Evolutionary conservation across 192 early-diverging fungal species (phyloP).

Genomic region (Coemansia sp.): DNA sequence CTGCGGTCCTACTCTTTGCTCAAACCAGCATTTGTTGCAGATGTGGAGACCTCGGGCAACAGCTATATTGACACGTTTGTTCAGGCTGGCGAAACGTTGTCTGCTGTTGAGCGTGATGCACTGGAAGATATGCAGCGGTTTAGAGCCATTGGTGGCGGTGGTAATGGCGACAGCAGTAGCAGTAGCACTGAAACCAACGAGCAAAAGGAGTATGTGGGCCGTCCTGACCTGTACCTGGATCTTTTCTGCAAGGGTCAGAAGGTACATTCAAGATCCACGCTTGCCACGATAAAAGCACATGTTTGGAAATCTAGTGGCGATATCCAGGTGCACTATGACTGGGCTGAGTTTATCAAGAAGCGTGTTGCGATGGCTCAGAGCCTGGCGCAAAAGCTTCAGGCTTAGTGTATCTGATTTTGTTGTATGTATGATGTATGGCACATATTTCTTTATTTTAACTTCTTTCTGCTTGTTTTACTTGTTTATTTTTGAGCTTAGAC

Average conservation of each 20-base stretch:
- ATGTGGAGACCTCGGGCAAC: background rate
- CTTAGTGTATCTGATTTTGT: background rate
- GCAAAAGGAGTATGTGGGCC: constrained; percentile 27
- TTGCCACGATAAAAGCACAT: constrained; percentile 51
- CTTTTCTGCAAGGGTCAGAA: constrained; percentile 40
- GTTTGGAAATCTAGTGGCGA: constrained; percentile 55
- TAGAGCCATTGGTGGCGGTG: constrained; percentile 12
- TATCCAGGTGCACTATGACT: constrained; percentile 52
- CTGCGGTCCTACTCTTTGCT: constrained; percentile 18
- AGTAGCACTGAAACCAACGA: background rate
- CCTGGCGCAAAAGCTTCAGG: constrained; percentile 10
- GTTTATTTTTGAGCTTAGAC: too few species aligned
- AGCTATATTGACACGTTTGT: constrained; percentile 20
- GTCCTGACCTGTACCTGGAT: constrained; percentile 49
- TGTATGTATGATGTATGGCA: background rate
- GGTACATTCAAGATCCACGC: constrained; percentile 28
- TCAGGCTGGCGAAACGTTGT: constrained; percentile 33
- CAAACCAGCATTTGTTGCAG: background rate
- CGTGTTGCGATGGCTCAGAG: constrained; percentile 41
- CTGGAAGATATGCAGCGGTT: constrained; percentile 35
- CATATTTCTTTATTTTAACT: background rate
- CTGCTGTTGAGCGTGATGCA: constrained; percentile 33
- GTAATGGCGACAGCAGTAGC: too few species aligned
- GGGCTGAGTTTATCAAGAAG: constrained; percentile 48
- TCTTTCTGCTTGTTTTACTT: background rate